Evolutionary conservation across 208 protist genomes (phyloP).

Genomic region (Endotrypanum monterogeii): DNA sequence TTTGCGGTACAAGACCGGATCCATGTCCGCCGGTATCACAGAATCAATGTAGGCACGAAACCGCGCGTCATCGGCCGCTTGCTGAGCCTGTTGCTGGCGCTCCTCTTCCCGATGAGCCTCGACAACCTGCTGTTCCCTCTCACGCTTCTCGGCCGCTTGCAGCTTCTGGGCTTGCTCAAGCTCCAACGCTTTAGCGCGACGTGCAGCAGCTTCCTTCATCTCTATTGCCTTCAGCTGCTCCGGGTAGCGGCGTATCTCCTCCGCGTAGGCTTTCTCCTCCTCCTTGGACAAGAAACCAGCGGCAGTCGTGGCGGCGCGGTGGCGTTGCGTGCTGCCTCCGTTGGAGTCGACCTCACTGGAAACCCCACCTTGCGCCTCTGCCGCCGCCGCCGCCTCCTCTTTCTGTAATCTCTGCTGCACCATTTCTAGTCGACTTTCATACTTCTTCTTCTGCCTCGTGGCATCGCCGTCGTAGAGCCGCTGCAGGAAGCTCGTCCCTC

Average conservation of each 20-base stretch:
- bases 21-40: conserved; percentile 65
- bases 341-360: neutral
- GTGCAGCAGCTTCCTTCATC: conserved; percentile 34
- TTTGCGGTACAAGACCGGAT: conserved; percentile 46
- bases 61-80: conserved; percentile 53
- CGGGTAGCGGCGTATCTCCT: conserved; percentile 64
- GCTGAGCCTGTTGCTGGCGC: conserved; percentile 30
- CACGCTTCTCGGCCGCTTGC: conserved; percentile 73
- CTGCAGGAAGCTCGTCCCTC: conserved; percentile 56
- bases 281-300: conserved; percentile 62
- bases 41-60: conserved; percentile 67
- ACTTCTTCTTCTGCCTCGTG: conserved; percentile 16
- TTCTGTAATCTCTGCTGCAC: conserved; percentile 5
- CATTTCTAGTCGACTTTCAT: conserved; percentile 17
- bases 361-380: neutral
- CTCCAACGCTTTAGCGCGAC: conserved; percentile 39
- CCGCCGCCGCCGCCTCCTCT: conserved; percentile 16
- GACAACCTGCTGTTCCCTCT: conserved; percentile 42
- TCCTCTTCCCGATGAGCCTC: conserved; percentile 46
- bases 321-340: neutral
- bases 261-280: conserved; percentile 64
- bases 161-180: conserved; percentile 54
- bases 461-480: conserved; percentile 39
- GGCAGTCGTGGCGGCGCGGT: conserved; percentile 41
- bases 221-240: conserved; percentile 48